Evolutionary conservation across 192 early-diverging fungal species (phyloP).

Genomic region (Rhizophagus clarus): DNA sequence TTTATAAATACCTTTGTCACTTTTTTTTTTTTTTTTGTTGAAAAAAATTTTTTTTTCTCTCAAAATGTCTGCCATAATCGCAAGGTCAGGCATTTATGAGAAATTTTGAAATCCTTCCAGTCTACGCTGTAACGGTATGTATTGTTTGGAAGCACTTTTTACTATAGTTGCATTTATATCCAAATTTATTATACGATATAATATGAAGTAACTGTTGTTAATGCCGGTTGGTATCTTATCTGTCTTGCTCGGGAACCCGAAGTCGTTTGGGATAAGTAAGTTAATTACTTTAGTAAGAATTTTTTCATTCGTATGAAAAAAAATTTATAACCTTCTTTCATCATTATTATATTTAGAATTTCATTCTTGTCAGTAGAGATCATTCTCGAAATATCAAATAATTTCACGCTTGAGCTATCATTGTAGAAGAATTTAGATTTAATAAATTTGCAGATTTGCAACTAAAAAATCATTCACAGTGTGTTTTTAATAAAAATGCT

Average conservation of each 20-base stretch:
- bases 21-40: no score
- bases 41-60: background rate
- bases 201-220: slow-evolving; percentile 35
- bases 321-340: slow-evolving; percentile 1
- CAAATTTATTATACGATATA: background rate
- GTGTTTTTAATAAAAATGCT: no score
- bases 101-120: slow-evolving; percentile 62
- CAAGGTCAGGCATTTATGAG: slow-evolving; percentile 40
- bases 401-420: no score
- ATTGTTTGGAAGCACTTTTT: background rate
- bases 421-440: no score
- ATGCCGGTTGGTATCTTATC: slow-evolving; percentile 54
- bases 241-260: slow-evolving; percentile 62
- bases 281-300: background rate
- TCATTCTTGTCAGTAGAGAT: no score
- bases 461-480: no score
- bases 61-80: slow-evolving; percentile 51
- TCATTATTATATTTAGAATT: no score
- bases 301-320: background rate
- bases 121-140: slow-evolving; percentile 47
- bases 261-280: slow-evolving; percentile 60
- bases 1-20: no score
- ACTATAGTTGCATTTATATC: no score
- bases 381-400: no score
- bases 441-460: no score